These are phyloP conservation scores for Ceratocystis destructans DNA, from an alignment of 2,329 filamentous ascomycete genomes.

Conservation along the genomic window DNA sequence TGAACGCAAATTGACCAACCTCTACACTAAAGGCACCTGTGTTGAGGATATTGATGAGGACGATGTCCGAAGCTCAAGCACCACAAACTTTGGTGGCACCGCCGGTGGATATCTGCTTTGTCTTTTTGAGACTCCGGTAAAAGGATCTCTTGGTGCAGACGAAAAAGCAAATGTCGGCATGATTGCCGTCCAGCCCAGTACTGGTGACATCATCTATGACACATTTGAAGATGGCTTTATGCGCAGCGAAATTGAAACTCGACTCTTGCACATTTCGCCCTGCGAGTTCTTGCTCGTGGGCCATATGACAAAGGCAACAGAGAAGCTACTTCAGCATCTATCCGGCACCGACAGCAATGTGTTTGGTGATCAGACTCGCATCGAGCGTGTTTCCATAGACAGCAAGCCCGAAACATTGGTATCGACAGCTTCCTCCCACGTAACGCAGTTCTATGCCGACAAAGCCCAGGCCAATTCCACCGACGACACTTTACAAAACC, in stretches of 20 bases:
- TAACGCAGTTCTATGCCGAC: slow-evolving; percentile 82
- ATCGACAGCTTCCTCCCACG: slow-evolving; percentile 53
- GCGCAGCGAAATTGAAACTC: slow-evolving; percentile 88
- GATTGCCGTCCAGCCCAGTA: slow-evolving; percentile 86
- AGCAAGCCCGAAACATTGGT: slow-evolving; percentile 2
- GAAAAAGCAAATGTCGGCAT: slow-evolving; percentile 89
- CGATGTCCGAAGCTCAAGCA: slow-evolving; percentile 38
- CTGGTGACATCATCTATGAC: slow-evolving; percentile 91
- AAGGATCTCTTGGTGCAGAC: slow-evolving; percentile 65
- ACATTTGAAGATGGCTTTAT: slow-evolving; percentile 96
- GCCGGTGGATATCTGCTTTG: slow-evolving; percentile 84
- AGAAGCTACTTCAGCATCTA: slow-evolving; percentile 82
- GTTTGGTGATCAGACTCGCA: slow-evolving; percentile 77
- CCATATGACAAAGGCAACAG: slow-evolving; percentile 74
- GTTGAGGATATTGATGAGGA: slow-evolving; percentile 76
- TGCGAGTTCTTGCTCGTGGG: slow-evolving; percentile 93
- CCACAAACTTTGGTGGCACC: slow-evolving; percentile 35
- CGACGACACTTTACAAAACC: slow-evolving; percentile 39
- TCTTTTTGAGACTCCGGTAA: slow-evolving; percentile 71
- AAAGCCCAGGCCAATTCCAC: slow-evolving; percentile 53
- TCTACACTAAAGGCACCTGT: slow-evolving; percentile 97
- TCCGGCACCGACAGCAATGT: slow-evolving; percentile 82
- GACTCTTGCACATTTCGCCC: slow-evolving; percentile 87
- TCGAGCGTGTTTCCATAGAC: slow-evolving; percentile 49
- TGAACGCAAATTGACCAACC: slow-evolving; percentile 78